Evolutionary conservation across 495 filamentous ascomycete species (phyloP).

Genomic region (Penicillium bialowiezense): DNA sequence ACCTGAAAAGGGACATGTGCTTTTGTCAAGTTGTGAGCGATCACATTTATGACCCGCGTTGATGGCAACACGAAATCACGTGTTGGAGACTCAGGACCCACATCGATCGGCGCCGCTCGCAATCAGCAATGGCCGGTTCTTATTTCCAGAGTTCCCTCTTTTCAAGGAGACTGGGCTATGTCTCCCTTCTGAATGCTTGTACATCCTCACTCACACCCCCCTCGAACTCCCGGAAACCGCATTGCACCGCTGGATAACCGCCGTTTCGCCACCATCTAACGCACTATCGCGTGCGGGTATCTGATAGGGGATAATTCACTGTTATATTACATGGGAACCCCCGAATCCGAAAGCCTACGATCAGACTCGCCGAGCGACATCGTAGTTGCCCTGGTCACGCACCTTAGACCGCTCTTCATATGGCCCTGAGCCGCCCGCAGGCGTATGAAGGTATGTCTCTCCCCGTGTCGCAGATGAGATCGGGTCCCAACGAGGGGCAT

Average conservation of each 20-base stretch:
- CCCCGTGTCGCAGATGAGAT: conserved; percentile 7
- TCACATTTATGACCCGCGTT: conserved; percentile 24
- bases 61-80: conserved; percentile 33
- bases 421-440: conserved; percentile 17
- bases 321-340: neutral
- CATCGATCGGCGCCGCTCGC: conserved; percentile 17
- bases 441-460: conserved; percentile 9
- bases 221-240: neutral
- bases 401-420: conserved; percentile 1
- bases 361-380: neutral
- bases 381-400: neutral
- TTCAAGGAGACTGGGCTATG: neutral
- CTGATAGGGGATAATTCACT: too few species aligned
- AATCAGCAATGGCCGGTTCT: conserved; percentile 15
- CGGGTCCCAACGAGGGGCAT: conserved; percentile 11
- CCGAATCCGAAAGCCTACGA: neutral
- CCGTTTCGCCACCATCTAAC: neutral
- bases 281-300: neutral
- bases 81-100: conserved; percentile 19
- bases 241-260: neutral
- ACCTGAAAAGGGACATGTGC: conserved; percentile 9
- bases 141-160: conserved; percentile 6
- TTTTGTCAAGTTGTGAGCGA: conserved; percentile 11
- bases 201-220: neutral
- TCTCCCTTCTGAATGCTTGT: neutral